Percentiles rank a stretch among this genome's conserved stretches.
phyloP scores from a whole-genome alignment of 768 basidiomycete species.

The Auriscalpium vulgare region DNA sequence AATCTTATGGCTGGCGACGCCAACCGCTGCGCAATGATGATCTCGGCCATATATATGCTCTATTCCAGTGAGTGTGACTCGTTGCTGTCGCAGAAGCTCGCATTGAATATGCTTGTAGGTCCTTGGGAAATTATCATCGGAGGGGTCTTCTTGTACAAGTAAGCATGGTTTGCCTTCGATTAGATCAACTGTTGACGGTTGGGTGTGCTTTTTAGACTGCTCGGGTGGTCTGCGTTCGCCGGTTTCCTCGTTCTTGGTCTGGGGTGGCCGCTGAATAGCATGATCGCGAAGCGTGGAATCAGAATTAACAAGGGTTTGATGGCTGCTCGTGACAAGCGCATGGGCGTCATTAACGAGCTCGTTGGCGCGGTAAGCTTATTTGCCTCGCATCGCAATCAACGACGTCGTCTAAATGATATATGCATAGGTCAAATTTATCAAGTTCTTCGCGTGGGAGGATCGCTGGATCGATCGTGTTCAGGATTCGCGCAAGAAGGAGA shows the following conservation, averaged over 20 bases:
- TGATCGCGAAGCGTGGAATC: constrained; percentile 50
- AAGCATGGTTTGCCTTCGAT: not conserved
- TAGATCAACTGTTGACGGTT: too few relatives aligned
- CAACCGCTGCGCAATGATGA: constrained; percentile 46
- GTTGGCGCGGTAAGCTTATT: constrained; percentile 44
- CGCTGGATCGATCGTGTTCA: constrained; percentile 63
- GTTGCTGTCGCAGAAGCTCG: constrained; percentile 1
- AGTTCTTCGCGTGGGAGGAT: constrained; percentile 79
- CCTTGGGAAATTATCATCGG: constrained; percentile 78
- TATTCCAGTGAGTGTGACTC: constrained; percentile 45
- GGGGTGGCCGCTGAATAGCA: constrained; percentile 67
- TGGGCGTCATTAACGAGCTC: constrained; percentile 71
- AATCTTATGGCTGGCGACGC: constrained; percentile 83
- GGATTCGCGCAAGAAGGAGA: constrained; percentile 59
- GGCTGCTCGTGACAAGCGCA: constrained; percentile 64
- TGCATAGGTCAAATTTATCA: constrained; percentile 60
- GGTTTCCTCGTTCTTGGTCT: constrained; percentile 61
- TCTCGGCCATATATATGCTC: constrained; percentile 53
- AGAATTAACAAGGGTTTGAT: constrained; percentile 52
- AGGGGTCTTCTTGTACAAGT: constrained; percentile 71
- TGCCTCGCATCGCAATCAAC: not conserved
- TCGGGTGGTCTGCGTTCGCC: constrained; percentile 65
- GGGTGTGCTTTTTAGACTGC: constrained; percentile 33
- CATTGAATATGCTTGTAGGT: constrained; percentile 21
- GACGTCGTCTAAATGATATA: too few relatives aligned